Evolutionary conservation across 306 rosid genomes (phyloP).

Genomic region (Cucumis sativus): Cucumber_9930_V3 NC_026658.2:16730001-16730500

Average conservation of each 20-base stretch:
- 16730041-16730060: no score
- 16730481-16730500: background rate
- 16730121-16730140: no score
- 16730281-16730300: slow-evolving; percentile 52
- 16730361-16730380: slow-evolving; percentile 48
- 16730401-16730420: background rate
- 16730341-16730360: slow-evolving; percentile 85
- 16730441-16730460: background rate
- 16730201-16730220: slow-evolving; percentile 91
- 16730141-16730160: slow-evolving; percentile 62
- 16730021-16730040: no score
- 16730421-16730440: background rate
- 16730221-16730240: slow-evolving; percentile 98
- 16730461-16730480: background rate
- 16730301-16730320: slow-evolving; percentile 81
- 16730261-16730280: slow-evolving; percentile 84
- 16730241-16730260: slow-evolving; percentile 93
- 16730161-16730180: slow-evolving; percentile 88
- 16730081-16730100: no score
- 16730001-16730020: no score
- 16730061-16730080: no score
- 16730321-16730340: slow-evolving; percentile 98
- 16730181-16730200: slow-evolving; percentile 91
- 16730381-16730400: slow-evolving; percentile 14
- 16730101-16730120: no score